Percentiles rank a stretch among this genome's conserved stretches.
phyloP scores from a whole-genome alignment of 139 green algal species.

The Chloropicon primus region DNA sequence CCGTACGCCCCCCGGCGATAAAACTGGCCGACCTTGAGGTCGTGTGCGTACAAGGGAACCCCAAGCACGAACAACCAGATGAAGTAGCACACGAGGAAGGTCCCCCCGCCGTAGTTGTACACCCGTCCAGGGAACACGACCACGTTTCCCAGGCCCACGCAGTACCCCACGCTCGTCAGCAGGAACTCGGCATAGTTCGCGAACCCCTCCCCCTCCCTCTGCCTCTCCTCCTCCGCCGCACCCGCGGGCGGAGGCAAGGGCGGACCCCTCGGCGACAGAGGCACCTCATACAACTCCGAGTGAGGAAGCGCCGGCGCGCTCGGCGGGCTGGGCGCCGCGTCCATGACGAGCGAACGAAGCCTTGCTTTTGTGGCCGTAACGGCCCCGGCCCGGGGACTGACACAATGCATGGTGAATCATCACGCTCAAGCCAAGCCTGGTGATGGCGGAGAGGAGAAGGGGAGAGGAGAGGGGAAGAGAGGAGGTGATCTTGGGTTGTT shows the following conservation, averaged over 20 bases:
- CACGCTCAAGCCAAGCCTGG: too few relatives aligned
- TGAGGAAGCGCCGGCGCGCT: not conserved
- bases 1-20: not conserved
- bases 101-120: not conserved
- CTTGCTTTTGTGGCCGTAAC: too few relatives aligned
- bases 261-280: too few relatives aligned
- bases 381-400: too few relatives aligned
- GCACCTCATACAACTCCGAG: not conserved
- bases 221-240: not conserved
- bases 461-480: too few relatives aligned
- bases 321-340: too few relatives aligned
- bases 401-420: too few relatives aligned
- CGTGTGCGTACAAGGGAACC: not conserved
- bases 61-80: not conserved
- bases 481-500: too few relatives aligned
- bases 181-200: not conserved
- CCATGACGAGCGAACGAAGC: too few relatives aligned
- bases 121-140: not conserved
- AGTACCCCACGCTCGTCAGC: not conserved
- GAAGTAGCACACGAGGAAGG: not conserved
- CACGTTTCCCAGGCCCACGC: not conserved
- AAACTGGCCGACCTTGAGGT: not conserved
- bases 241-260: too few relatives aligned
- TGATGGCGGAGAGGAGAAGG: too few relatives aligned
- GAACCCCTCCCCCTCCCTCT: not conserved